Evolutionary conservation across 345 rosid genomes (phyloP), one percentile per base, ranked within the genome.

Genomic region (Heritiera fomes): DNA sequence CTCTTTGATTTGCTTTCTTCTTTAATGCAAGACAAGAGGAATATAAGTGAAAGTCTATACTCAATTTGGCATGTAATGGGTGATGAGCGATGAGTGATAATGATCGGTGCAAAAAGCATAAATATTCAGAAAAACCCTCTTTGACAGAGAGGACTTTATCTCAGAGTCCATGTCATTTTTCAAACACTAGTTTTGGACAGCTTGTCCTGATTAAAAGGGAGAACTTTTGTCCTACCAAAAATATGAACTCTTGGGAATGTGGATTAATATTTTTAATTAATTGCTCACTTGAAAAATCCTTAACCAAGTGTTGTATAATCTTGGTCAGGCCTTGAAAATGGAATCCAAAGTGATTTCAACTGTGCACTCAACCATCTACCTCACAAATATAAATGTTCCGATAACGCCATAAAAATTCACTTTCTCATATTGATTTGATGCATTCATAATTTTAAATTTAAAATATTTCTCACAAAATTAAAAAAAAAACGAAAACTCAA

Each of bases 281-380:
- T 12, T 14, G 2, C n/a, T 32, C 4, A 28, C 13, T 63, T 63
- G 45, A 34, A 63, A 63, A 12, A 13, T 14, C n/a, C 13, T 53
- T 14, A 14, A 63, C n/a, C 3, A 62, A 32, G 14, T 28, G 17
- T 12, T 11, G 12, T n/a, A 61, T 8, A 23, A 34, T 34, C 45
- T 68, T 45, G 30, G 53, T 68, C 6, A 45, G 46, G 7, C 53
- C 17, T 45, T 69, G 56, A 46, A 69, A 69, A 53, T 53, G 73
- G 73, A 69, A 69, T 69, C 73, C 56, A 69, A 69, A 46, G 55
- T 69, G 18, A 46, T 69, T 69, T 69, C 5, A 46, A 68, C 32
- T 68, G 53, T 20, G 6, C 55, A 20, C 73, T 20, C 14, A 20
- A 5, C 18, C 40, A 30, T 6, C 41, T 12, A 65, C 70, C 47